These are phyloP conservation scores for Hypoxylon sp. DNA, from an alignment of 2,329 filamentous ascomycete species.

Conservation along the genomic window DNA sequence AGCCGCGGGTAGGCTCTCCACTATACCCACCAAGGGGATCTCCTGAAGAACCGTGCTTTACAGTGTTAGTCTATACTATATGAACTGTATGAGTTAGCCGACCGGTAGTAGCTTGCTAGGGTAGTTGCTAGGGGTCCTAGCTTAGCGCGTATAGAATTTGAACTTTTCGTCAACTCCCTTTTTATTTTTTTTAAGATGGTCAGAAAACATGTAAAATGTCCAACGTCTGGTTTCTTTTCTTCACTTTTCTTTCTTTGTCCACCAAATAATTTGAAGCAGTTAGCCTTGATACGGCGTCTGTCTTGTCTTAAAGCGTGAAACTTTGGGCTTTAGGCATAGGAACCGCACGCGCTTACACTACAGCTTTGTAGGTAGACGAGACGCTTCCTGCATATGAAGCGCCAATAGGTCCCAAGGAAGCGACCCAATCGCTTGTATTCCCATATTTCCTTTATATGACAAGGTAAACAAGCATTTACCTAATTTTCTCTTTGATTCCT, in stretches of 20 bases:
- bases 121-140: conserved; percentile 3
- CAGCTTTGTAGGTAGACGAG: conserved; percentile 39
- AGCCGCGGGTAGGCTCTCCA: conserved; percentile 27
- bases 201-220: conserved; percentile 18
- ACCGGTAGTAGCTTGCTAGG: not conserved
- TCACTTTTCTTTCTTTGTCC: conserved; percentile 14
- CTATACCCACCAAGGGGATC: conserved; percentile 9
- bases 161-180: conserved; percentile 9
- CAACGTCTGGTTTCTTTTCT: conserved; percentile 2
- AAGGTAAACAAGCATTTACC: conserved; percentile 26
- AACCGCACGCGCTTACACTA: conserved; percentile 49
- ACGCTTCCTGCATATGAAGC: conserved; percentile 34
- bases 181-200: conserved; percentile 1
- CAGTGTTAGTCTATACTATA: conserved; percentile 22
- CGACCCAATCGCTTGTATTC: conserved; percentile 19
- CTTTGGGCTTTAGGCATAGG: conserved; percentile 20
- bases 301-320: conserved; percentile 43
- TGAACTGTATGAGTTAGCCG: conserved; percentile 25
- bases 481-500: conserved; percentile 23
- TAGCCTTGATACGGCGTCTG: conserved; percentile 47
- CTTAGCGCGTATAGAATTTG: conserved; percentile 14
- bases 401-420: conserved; percentile 29
- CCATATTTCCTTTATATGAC: conserved; percentile 3
- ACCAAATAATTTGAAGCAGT: conserved; percentile 19
- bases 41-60: conserved; percentile 27